Base-by-base conservation (phyloP, 179 eudicot species). In the Nepenthes alata region DNA sequence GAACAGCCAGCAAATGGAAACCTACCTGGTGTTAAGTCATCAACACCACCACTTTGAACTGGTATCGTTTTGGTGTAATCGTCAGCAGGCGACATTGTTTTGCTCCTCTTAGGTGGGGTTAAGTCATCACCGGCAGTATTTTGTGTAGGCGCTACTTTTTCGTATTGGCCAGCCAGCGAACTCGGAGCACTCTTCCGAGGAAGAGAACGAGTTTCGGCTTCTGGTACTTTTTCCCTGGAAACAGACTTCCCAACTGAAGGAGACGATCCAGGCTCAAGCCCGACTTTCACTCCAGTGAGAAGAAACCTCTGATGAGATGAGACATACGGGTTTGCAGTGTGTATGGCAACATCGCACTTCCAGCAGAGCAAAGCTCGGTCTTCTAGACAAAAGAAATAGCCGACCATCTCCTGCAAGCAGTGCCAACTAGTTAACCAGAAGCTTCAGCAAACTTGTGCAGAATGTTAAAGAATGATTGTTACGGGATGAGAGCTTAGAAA, bases 331-430 rank as follows among this genome's bases (percentile, higher is more conserved):
- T 85, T 88, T 2, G 74, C 85, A 4, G 82, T 72, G 76, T 90
- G 97, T 68, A 88, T 83, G 62, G 97, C 80, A 61, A 90, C 68
- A 72, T 90, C 97, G 64, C 97, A 90, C 63, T 85, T 83, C 60
- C 94, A 70, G 73, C 97, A 90, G 5, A 88, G 78, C 58, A 90
- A 69, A 62, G 97, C 97, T 57, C 97, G 75, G 67, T 90, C 96
- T 82, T 90, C 88, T 59, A 90, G 64, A 73, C 96, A 90, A 67
- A 91, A 89, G 81, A 90, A 88, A 69, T 85, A 88, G 63, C 96
- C 97, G 59, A 80, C 82, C 38, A 81, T 48, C 41, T 90, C 97
- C 97, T 90, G 93, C 61, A 85, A 63, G 16, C 0, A 8, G 53
- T 51, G 34, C 64, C 47, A 35, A 54, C 59, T 54, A 16, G 58